Base-by-base conservation (phyloP, 768 basidiomycete genomes). In the Calocybe gangraenosa region DNA sequence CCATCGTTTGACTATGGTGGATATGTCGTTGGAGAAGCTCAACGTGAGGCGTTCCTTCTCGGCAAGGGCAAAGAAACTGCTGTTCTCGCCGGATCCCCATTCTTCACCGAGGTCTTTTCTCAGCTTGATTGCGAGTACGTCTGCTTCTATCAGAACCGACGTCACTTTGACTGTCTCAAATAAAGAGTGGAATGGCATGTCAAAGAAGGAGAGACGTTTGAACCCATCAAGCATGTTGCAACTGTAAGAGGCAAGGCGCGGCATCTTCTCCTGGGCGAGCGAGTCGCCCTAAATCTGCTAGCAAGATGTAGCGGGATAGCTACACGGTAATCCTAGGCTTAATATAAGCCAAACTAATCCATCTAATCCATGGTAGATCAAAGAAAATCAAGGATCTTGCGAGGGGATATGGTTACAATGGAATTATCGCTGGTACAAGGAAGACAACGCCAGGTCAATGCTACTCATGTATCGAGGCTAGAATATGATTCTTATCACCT, bases 1-100 rank as follows among this genome's bases (percentile, higher is more conserved):
- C 95, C 95, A 1, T 93, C 91, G 1, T 96, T 97, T 55, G 95
- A 99, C 65, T 96, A 92, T 53, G 94, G 88, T 31, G 95, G 95
- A 2, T 95, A 87, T 58, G 92, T 98, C 38, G 95, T 99, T 7
- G 95, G 95, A 11, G 94, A 98, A 59, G 85, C 78, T 6, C 68
- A 78, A 30, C 82, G 92, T 33, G 84, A 88, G 61, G 96, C 96
- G 6, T 86, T 83, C 59, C 77, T 98, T 14, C 76, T 92, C 55
- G 95, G 93, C 39, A 98, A 99, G 69, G 92, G 91, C 48, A 79
- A 81, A 41, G 74, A 81, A 45, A 54, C 75, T 14, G 80, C 81
- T 18, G 84, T 98, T 20, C 77, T 99, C 7, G 96, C 96, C 9
- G 96, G 96, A 41, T 87, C 84, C 7, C 96, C 95, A 0, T 98